phyloP scores from a whole-genome alignment of 2,329 filamentous ascomycete species.

The Pseudogymnoascus sp. region DNA sequence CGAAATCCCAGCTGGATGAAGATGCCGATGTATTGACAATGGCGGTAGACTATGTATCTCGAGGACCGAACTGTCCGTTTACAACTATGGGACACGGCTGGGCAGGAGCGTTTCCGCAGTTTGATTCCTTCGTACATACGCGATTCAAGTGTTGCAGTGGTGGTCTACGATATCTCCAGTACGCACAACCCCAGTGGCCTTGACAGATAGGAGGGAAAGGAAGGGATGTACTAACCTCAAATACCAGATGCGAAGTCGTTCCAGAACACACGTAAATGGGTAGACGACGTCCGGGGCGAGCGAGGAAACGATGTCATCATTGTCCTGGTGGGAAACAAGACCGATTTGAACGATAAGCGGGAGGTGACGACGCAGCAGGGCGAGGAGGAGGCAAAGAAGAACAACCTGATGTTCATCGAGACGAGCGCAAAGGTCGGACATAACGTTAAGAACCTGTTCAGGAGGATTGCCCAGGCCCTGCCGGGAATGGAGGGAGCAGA shows the following conservation, averaged over 20 bases:
- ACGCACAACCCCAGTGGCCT: constrained; percentile 21
- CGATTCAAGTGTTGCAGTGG: constrained; percentile 94
- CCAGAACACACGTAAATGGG: constrained; percentile 98
- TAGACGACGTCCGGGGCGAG: constrained; percentile 94
- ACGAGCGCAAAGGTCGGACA: constrained; percentile 96
- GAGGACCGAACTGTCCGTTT: constrained; percentile 96
- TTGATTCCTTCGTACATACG: constrained; percentile 98
- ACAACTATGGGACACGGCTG: constrained; percentile 97
- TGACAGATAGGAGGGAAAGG: background rate
- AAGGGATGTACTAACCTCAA: constrained; percentile 17
- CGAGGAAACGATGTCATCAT: constrained; percentile 98
- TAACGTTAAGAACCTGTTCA: constrained; percentile 96
- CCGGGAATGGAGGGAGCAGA: constrained; percentile 95
- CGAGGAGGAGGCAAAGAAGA: constrained; percentile 96
- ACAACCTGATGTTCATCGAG: constrained; percentile 98
- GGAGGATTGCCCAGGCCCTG: constrained; percentile 94
- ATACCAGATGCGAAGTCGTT: constrained; percentile 78
- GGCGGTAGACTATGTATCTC: constrained; percentile 85
- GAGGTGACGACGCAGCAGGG: constrained; percentile 95
- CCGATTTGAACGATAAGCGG: constrained; percentile 94
- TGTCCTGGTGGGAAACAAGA: constrained; percentile 97
- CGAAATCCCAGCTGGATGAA: constrained; percentile 16
- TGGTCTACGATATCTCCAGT: constrained; percentile 98
- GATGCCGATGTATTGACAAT: constrained; percentile 9
- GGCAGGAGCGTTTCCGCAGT: constrained; percentile 93